Evolutionary conservation across 2,329 filamentous ascomycete species (phyloP), one percentile per base, ranked within the genome.

Genomic region (Clarireedia paspali): DNA sequence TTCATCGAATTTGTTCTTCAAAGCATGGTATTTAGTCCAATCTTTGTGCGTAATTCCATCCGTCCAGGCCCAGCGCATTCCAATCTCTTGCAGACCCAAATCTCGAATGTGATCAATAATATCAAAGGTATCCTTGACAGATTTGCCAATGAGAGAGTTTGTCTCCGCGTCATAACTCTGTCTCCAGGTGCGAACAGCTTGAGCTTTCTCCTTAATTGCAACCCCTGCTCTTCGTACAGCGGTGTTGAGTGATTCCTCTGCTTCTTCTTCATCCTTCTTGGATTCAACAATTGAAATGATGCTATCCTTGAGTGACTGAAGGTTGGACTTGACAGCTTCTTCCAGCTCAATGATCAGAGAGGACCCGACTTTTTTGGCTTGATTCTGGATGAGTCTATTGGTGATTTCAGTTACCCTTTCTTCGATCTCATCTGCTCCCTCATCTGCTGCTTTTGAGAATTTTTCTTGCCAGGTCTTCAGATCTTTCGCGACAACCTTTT

Each of bases 1-100:
- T 65, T 89, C 83, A 48, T 87, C 85, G 52, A 96, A 88, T 12
- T 88, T 86, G 53, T 81, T 82, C 74, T 89, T 95, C 57, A 99
- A 77, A 58, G 88, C 83, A 70, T 97, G 91, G 68, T 96, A 99
- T 70, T 92, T 94, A 58, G 87, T 83, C 94, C 94, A 99, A 70
- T 99, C 91, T 70, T 95, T 91, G 77, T 99, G 96, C 1, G 92
- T 95, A 59, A 99, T 82, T 34, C 90, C 90, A 57, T 97, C 91
- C 74, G 91, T 94, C 86, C 89, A 95, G 12, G 92, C 91, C 91
- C 94, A 99, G 67, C 68, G 62, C 77, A 87, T 85, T 44, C 86
- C 86, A 50, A 89, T 84, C 64, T 89, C 85, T 65, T 88, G 84
- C 34, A 89, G 74, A 9, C 85, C 84, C 27, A 88, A 73, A 60